Base-by-base conservation (phyloP, 192 early-diverging fungal species). In the Phlyctochytrium bullatum region DNA sequence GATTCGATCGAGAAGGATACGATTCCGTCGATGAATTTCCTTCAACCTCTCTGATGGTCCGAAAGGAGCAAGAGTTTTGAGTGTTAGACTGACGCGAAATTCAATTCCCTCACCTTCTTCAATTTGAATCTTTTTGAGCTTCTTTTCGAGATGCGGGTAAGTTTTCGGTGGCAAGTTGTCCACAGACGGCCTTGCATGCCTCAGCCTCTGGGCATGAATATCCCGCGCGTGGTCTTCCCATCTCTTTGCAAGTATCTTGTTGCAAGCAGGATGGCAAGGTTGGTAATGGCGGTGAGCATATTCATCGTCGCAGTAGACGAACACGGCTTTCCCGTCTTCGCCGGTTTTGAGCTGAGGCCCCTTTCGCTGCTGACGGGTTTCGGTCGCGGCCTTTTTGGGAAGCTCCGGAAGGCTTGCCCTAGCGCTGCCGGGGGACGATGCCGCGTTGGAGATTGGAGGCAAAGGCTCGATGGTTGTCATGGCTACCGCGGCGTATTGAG, bases 71-170 rank as follows among this genome's bases (percentile, higher is more conserved):
- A n/a, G n/a, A n/a, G n/a, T n/a, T n/a, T n/a, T 34, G 16, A 51
- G 35, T 24, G 50, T 65, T 34, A 34, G 29, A 20, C 30, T 29
- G 14, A 20, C 24, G n/a, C 14, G 28, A 12, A 2, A 25, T 16
- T 27, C 10, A 64, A 30, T 2, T 52, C 2, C 0, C 1, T 32
- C 64, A 77, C 81, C 81, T 66, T 78, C 54, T 67, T 82, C 78
- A 61, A 77, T 68, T 59, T 81, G 78, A 40, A 69, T 3, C 62
- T 79, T 78, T 52, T 83, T 83, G 23, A 68, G 54, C 31, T 76
- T 72, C 61, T 69, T 65, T 14, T 78, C 63, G 32, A 83, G 65
- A 61, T 83, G 81, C 16, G 23, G 27, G 59, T 78, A 77, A 0
- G 58, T 59, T 59, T 63, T 72, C 14, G 81, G 81, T 17, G 68